Evolutionary conservation across 2,329 filamentous ascomycete species (phyloP).

Genomic region (Daldinia sp.): DNA sequence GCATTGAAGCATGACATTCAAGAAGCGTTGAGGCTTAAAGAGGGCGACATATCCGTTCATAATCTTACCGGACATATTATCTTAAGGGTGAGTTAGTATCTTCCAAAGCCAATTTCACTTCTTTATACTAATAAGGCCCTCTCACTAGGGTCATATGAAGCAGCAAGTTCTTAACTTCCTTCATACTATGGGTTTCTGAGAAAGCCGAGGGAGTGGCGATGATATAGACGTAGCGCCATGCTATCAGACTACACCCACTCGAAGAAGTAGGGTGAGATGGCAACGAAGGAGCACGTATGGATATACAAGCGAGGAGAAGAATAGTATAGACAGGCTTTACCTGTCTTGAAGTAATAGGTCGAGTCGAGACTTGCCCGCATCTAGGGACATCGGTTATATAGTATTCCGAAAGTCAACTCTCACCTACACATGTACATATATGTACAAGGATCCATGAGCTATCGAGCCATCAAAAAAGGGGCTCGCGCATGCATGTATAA

Average conservation of each 20-base stretch:
- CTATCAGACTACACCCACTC: background rate
- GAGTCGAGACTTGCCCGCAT: background rate
- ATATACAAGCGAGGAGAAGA: background rate
- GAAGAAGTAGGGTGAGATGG: background rate
- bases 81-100: constrained; percentile 67
- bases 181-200: constrained; percentile 40
- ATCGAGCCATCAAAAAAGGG: constrained; percentile 5
- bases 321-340: background rate
- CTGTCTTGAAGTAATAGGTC: background rate
- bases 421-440: constrained; percentile 6
- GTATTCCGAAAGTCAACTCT: constrained; percentile 4
- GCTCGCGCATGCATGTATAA: constrained; percentile 38
- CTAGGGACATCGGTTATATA: background rate
- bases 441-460: constrained; percentile 20
- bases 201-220: background rate
- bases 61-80: constrained; percentile 75
- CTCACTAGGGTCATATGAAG: constrained; percentile 37
- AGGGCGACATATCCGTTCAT: constrained; percentile 62
- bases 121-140: constrained; percentile 7
- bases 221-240: background rate
- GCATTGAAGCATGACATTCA: constrained; percentile 71
- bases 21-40: constrained; percentile 63
- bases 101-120: background rate
- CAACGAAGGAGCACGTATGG: background rate
- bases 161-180: constrained; percentile 39